Percentiles rank a stretch among this genome's conserved stretches.
phyloP scores from a whole-genome alignment of 805 yeast genomes.

The Teunomyces barrocoloradensis region DNA sequence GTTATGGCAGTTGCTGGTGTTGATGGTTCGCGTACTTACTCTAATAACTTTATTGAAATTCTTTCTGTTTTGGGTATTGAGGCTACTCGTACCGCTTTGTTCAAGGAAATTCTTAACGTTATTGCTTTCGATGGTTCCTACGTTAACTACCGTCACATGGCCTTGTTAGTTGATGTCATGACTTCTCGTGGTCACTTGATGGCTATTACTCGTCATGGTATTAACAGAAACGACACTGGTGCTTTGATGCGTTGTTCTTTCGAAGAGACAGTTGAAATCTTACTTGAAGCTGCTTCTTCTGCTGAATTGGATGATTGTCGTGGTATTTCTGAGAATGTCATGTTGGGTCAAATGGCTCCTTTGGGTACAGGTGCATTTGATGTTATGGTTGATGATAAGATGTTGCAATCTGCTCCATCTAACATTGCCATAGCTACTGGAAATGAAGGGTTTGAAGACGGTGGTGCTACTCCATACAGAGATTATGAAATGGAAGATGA shows the following conservation, averaged over 20 bases:
- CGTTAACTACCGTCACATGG: slow-evolving; percentile 98
- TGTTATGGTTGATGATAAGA: slow-evolving; percentile 87
- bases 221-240: slow-evolving; percentile 97
- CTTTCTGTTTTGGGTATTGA: slow-evolving; percentile 96
- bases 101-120: slow-evolving; percentile 92
- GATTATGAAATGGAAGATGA: slow-evolving; percentile 60
- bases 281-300: slow-evolving; percentile 96
- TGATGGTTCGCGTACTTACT: slow-evolving; percentile 84
- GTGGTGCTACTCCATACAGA: slow-evolving; percentile 92
- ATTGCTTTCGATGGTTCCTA: slow-evolving; percentile 99
- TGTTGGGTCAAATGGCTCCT: slow-evolving; percentile 98
- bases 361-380: slow-evolving; percentile 98
- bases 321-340: slow-evolving; percentile 97
- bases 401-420: slow-evolving; percentile 65
- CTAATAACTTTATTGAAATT: slow-evolving; percentile 95
- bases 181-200: slow-evolving; percentile 96
- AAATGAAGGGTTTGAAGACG: slow-evolving; percentile 40
- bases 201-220: slow-evolving; percentile 99
- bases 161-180: slow-evolving; percentile 96
- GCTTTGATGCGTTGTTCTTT: slow-evolving; percentile 99
- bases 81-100: slow-evolving; percentile 93
- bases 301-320: slow-evolving; percentile 98
- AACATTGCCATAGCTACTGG: slow-evolving; percentile 43
- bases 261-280: slow-evolving; percentile 97
- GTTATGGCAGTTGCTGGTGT: slow-evolving; percentile 96